phyloP scores from a whole-genome alignment of 129 eudicot genomes.

The Flaveria bidentis region DNA sequence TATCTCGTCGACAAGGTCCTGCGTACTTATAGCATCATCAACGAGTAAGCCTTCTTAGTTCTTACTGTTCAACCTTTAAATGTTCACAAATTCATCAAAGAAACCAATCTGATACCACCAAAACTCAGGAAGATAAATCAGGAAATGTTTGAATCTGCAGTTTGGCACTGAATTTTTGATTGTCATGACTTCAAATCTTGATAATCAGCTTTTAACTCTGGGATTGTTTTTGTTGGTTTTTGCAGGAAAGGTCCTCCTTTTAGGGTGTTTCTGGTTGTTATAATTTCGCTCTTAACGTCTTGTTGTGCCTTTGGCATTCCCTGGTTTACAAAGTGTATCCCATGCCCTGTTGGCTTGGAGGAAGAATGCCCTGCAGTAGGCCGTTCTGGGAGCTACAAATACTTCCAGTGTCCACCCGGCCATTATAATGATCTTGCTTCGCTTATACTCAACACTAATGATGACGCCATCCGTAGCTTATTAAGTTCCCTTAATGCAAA shows the following conservation, averaged over 20 bases:
- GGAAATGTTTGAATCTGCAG: not conserved
- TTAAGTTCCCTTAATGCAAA: constrained; percentile 45
- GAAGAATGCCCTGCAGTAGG: constrained; percentile 62
- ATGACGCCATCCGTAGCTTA: constrained; percentile 87
- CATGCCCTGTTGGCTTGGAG: constrained; percentile 61
- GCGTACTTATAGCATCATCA: constrained; percentile 69
- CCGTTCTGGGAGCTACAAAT: constrained; percentile 82
- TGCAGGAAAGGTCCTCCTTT: constrained; percentile 82
- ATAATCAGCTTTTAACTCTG: not conserved
- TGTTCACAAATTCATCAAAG: not conserved
- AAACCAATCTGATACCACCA: not conserved
- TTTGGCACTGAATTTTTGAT: not conserved
- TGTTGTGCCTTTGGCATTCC: constrained; percentile 87
- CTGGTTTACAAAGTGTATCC: constrained; percentile 71
- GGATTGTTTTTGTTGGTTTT: constrained; percentile 28
- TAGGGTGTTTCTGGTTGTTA: constrained; percentile 62
- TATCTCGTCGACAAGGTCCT: constrained; percentile 87
- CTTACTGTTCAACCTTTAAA: not conserved
- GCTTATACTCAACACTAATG: constrained; percentile 88
- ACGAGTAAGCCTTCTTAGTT: constrained; percentile 54
- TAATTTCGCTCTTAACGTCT: constrained; percentile 75
- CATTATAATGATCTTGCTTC: constrained; percentile 96
- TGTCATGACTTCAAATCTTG: not conserved
- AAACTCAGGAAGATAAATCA: not conserved
- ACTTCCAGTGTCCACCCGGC: constrained; percentile 76